Base-by-base conservation (phyloP, 441 rosid genomes). In the Raphanus hybrid region DNA sequence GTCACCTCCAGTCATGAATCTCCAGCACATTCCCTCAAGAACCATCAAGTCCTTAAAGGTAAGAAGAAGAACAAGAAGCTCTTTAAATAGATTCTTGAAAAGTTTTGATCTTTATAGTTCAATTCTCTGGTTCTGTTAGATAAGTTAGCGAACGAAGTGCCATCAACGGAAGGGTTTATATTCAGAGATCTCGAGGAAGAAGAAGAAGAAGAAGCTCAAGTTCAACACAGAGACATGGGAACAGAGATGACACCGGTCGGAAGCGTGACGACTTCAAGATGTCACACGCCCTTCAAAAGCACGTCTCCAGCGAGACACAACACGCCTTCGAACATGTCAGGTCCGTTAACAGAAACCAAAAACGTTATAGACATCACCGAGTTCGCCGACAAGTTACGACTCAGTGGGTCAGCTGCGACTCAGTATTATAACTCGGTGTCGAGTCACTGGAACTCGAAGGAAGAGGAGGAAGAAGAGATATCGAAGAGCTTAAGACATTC, bases 231-330 rank as follows among this genome's bases (percentile, higher is more conserved):
- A 84, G 98, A 95, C 75, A 75, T 83, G 2, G 97, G 98, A 71
- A 95, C 97, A 67, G 98, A 93, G 82, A 95, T 95, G 99, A 95
- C 98, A 45, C 96, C 99, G 7, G 71, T 90, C 1, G 96, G 93
- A 60, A 94, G 98, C 77, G 86, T 91, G 59, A 85, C 92, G 4
- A 84, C 89, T 67, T 92, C 99, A 29, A 82, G 93, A 81, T 91
- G 98, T 78, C 88, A 87, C 76, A 89, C 96, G 0, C 98, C 98
- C 45, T 86, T 85, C 79, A 86, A 75, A 75, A 82, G 73, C 78
- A 81, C 84, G 29, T 95, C 99, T 1, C 98, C 99, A 37, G 94
- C 93, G 14, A 86, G 97, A 66, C 95, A 95, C 77, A 95, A 89
- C 90, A 95, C 99, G 1, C 98, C 99, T 14, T 94, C 91, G 60